Evolutionary conservation across 805 yeast species (phyloP).

Genomic region (Starmerella vitae): DNA sequence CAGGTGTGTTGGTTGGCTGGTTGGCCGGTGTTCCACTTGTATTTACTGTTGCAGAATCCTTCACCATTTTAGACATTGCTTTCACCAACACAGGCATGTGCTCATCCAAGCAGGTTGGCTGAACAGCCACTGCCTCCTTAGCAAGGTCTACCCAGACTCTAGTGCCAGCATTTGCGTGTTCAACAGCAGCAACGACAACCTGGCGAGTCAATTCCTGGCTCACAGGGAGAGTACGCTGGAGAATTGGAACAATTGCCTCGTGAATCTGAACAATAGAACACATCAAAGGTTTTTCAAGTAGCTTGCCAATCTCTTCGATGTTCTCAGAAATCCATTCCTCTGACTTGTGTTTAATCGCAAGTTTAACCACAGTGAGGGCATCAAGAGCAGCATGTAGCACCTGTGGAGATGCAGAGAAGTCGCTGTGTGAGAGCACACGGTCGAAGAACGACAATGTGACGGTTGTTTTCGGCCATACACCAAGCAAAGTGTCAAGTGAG

Average conservation of each 20-base stretch:
- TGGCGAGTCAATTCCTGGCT: conserved; percentile 9
- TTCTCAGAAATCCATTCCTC: conserved; percentile 69
- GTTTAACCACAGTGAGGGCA: conserved; percentile 77
- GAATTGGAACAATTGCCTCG: conserved; percentile 63
- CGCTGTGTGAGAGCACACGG: conserved; percentile 66
- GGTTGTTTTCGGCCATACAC: conserved; percentile 83
- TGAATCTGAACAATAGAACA: conserved; percentile 80
- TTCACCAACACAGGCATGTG: conserved; percentile 66
- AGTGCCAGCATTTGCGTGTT: conserved; percentile 7
- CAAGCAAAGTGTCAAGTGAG: conserved; percentile 58
- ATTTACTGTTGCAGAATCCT: conserved; percentile 6
- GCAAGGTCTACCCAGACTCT: conserved; percentile 55
- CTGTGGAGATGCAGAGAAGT: conserved; percentile 40
- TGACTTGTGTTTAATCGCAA: conserved; percentile 65
- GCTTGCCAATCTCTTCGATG: conserved; percentile 49
- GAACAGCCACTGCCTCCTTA: conserved; percentile 51
- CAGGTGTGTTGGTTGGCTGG: not conserved
- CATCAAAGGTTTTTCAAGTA: conserved; percentile 67
- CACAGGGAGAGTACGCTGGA: conserved; percentile 27
- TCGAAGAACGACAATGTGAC: conserved; percentile 81
- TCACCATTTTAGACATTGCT: conserved; percentile 40
- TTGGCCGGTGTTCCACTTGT: not conserved
- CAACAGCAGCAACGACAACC: conserved; percentile 5
- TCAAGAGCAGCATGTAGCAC: conserved; percentile 70
- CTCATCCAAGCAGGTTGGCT: conserved; percentile 62